A percentile compares a stretch with the other conserved stretches of the same genome.
phyloP scores from a whole-genome alignment of 2,329 filamentous ascomycete genomes.

The Phaeosphaeriaceae sp. region DNA sequence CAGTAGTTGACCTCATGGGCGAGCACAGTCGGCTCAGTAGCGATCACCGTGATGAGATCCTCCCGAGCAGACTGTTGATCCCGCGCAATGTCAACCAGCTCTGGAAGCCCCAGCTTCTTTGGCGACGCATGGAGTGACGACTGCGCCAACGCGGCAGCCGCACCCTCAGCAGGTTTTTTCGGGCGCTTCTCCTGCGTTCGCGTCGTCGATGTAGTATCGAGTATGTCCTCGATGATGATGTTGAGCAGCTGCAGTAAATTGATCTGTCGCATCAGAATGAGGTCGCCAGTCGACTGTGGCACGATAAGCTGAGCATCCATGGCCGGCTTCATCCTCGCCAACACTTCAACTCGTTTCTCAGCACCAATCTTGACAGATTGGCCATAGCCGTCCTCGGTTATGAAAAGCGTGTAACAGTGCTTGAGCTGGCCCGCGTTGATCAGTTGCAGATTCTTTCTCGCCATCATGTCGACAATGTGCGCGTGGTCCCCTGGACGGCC shows the following conservation, averaged over 20 bases:
- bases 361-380: slow-evolving; percentile 36
- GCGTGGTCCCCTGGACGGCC: slow-evolving; percentile 45
- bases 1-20: slow-evolving; percentile 41
- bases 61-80: slow-evolving; percentile 26
- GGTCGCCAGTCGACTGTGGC: slow-evolving; percentile 25
- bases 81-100: slow-evolving; percentile 26
- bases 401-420: slow-evolving; percentile 50
- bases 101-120: slow-evolving; percentile 18
- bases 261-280: slow-evolving; percentile 53
- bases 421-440: slow-evolving; percentile 23
- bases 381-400: slow-evolving; percentile 48
- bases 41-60: slow-evolving; percentile 45
- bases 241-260: slow-evolving; percentile 49
- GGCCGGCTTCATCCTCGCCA: slow-evolving; percentile 22
- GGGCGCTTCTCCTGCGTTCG: slow-evolving; percentile 21
- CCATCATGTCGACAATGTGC: slow-evolving; percentile 48
- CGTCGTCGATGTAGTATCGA: slow-evolving; percentile 49
- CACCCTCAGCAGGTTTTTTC: slow-evolving; percentile 41
- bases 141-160: slow-evolving; percentile 40
- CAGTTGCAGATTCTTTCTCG: slow-evolving; percentile 42
- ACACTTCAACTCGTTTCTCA: slow-evolving; percentile 20
- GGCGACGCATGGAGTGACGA: slow-evolving; percentile 33
- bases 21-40: slow-evolving; percentile 16
- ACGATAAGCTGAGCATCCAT: slow-evolving; percentile 26
- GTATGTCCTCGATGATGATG: slow-evolving; percentile 53